A percentile compares a stretch with the other conserved stretches of the same genome.
Conservation (phyloP, 768 basidiomycete genomes). For the Tylopilus balloui region DNA sequence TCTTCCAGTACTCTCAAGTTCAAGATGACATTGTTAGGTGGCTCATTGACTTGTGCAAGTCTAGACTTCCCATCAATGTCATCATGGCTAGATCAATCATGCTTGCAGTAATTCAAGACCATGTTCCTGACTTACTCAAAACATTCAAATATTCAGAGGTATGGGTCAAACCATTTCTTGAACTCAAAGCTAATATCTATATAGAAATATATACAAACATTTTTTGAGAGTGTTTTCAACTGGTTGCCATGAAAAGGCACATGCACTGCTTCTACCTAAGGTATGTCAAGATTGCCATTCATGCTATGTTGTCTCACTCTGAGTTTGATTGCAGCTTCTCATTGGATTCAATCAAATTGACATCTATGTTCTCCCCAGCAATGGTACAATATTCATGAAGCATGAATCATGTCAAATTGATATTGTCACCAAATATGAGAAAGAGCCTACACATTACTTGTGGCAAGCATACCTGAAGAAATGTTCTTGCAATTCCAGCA, state of each 20-base stretch:
- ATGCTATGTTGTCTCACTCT: no score
- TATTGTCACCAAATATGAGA: background rate
- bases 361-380: background rate
- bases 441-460: constrained; percentile 28
- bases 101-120: no score
- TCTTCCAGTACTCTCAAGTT: no score
- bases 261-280: background rate
- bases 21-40: no score
- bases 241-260: background rate
- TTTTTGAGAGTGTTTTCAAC: background rate
- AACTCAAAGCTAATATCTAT: background rate
- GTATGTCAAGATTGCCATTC: no score
- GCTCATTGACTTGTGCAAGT: no score
- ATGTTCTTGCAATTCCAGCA: constrained; percentile 32
- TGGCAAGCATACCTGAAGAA: constrained; percentile 22
- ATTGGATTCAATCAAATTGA: background rate
- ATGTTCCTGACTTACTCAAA: no score
- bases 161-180: no score
- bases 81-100: no score
- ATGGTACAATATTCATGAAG: background rate
- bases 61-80: no score
- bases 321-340: no score
- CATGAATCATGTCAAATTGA: background rate
- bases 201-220: background rate
- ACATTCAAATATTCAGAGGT: no score